phyloP scores from a whole-genome alignment of 164 flowering plant species.

The Sextonia rubra region DNA sequence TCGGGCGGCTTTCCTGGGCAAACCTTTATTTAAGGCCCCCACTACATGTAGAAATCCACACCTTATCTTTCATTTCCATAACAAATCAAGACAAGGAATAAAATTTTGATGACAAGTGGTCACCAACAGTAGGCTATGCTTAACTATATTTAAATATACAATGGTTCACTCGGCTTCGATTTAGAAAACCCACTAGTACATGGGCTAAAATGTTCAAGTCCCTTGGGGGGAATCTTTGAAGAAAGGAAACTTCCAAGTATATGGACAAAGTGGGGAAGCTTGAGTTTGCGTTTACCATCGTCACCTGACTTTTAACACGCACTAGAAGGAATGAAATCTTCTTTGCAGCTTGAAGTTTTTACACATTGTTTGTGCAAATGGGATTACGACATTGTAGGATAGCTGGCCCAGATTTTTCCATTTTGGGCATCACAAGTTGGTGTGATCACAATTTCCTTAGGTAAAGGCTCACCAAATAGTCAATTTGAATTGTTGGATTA shows the following conservation, averaged over 20 bases:
- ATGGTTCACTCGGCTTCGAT: not conserved
- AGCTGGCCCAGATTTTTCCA: not conserved
- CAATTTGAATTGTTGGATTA: no score
- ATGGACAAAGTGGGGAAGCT: conserved; percentile 9
- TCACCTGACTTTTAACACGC: not conserved
- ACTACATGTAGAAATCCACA: conserved; percentile 10
- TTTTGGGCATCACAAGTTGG: no score
- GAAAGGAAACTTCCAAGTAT: conserved; percentile 13
- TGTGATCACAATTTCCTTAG: no score
- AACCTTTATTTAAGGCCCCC: conserved; percentile 9
- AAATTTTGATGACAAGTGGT: conserved; percentile 7
- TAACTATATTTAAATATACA: not conserved
- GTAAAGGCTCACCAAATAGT: no score
- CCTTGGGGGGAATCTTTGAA: conserved; percentile 11
- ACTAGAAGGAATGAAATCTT: not conserved
- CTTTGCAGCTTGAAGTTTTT: no score
- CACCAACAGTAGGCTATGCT: conserved; percentile 11
- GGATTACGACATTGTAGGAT: not conserved
- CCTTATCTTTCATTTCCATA: not conserved
- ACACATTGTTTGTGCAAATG: not conserved
- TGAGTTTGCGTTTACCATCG: conserved; percentile 1
- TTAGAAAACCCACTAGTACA: not conserved
- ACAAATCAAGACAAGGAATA: not conserved
- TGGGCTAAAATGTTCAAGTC: not conserved
- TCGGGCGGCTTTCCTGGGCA: conserved; percentile 8